Evolutionary conservation across 148 eudicot species (phyloP), one percentile per base, ranked within the genome.

Genomic region (Oxyria digyna): DNA sequence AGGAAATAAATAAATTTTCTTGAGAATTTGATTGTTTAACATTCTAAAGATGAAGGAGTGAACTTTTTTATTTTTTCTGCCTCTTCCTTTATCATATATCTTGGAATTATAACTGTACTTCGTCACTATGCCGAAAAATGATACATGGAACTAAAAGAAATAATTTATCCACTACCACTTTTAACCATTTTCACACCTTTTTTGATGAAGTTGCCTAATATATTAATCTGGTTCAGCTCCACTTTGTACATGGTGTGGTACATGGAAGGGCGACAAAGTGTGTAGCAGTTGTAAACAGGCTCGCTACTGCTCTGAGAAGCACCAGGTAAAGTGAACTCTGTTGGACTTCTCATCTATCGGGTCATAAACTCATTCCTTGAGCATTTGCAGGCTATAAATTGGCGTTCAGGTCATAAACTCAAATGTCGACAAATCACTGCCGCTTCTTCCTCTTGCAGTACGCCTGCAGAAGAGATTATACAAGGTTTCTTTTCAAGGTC

Each of bases 161-260:
- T 23, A 20, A 59, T 29, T n/a, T n/a, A n/a, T n/a, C n/a, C n/a
- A n/a, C n/a, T n/a, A 14, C 20, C 38, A 27, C 35, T 31, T 38
- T 17, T 29, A 29, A 17, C 37, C 4, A 26, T 38, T 27, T 59
- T 8, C 10, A 1, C 18, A 59, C 1, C n/a, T 57, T 57, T 57
- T 27, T 57, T n/a, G 21, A 8, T 59, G 20, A 59, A 59, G 18
- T 6, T 59, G 4, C 14, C 31, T 59, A 6, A 59, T 59, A 59
- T 29, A 29, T 59, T 13, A 29, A 8, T 59, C 3, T 59, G 71
- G 55, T 76, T 50, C 76, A 88, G 98, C 84, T 76, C 69, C 78
- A 32, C 95, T 87, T 20, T 93, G 98, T 80, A 68, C 77, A 35
- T 93, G 96, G 96, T 93, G 98, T 79, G 90, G 95, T 67, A 79